Evolutionary conservation across 2,329 filamentous ascomycete genomes (phyloP).

Genomic region (Pseudogymnoascus pannorum): DNA sequence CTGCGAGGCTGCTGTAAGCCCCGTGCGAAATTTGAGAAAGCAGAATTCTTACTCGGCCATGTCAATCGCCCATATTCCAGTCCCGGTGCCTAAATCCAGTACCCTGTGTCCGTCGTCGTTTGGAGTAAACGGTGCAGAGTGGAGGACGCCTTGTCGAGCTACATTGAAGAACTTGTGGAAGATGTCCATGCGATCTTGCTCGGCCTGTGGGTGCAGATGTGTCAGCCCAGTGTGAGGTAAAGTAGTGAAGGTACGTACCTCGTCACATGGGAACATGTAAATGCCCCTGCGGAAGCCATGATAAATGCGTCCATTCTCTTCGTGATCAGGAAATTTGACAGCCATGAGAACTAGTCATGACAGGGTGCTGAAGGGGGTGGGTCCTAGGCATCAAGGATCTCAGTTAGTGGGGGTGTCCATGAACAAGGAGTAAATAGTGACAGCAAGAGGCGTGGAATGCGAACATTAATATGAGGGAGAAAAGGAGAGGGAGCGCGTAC

Average conservation of each 20-base stretch:
- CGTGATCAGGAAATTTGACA: conserved; percentile 36
- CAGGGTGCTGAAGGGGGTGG: conserved; percentile 6
- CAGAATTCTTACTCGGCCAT: conserved; percentile 59
- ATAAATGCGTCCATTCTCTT: conserved; percentile 63
- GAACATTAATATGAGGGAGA: too few species aligned
- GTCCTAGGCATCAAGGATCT: not conserved
- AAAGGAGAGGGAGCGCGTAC: too few species aligned
- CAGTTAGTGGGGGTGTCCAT: conserved; percentile 12
- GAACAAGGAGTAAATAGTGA: conserved; percentile 17
- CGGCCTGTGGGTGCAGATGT: conserved; percentile 40
- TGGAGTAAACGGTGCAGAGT: conserved; percentile 31
- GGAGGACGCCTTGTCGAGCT: conserved; percentile 45
- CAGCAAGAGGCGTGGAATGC: too few species aligned
- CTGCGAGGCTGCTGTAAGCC: conserved; percentile 24
- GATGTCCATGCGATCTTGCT: conserved; percentile 73
- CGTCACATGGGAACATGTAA: conserved; percentile 73
- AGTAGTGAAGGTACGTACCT: conserved; percentile 40
- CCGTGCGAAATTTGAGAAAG: not conserved
- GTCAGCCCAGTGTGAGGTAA: conserved; percentile 11
- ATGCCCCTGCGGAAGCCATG: conserved; percentile 59
- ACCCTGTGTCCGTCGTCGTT: conserved; percentile 35
- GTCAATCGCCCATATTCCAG: conserved; percentile 85
- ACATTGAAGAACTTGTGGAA: conserved; percentile 71
- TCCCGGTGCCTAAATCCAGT: conserved; percentile 72
- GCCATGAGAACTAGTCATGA: too few species aligned